Conservation (phyloP, 345 rosid species). For the Litchi chinensis region DNA sequence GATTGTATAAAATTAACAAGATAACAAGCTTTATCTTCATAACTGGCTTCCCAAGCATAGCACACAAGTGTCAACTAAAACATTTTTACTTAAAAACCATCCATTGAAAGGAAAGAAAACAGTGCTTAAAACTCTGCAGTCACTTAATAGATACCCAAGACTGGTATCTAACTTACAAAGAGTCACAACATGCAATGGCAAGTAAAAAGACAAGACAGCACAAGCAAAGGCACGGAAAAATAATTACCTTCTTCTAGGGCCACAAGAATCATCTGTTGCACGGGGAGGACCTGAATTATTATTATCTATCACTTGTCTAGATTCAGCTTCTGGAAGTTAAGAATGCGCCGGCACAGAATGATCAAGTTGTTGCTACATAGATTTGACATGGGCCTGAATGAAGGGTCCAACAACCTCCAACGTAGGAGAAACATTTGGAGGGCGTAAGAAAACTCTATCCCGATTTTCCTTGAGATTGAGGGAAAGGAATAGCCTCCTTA, state of each 20-base stretch:
- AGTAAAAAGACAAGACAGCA: neutral
- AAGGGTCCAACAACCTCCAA: constrained; percentile 62
- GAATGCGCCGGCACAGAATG: constrained; percentile 30
- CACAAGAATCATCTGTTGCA: constrained; percentile 47
- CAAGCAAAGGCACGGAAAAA: neutral
- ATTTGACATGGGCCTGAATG: constrained; percentile 43
- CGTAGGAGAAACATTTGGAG: constrained; percentile 51
- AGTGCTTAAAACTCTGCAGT: neutral
- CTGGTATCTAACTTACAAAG: neutral
- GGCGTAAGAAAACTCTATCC: constrained; percentile 68
- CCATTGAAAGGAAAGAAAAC: neutral
- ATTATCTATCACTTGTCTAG: constrained; percentile 31
- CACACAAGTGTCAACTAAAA: neutral
- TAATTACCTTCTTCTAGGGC: constrained; percentile 63
- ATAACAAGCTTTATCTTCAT: neutral
- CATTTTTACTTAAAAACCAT: neutral
- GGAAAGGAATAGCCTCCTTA: constrained; percentile 72
- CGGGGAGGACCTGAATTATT: constrained; percentile 28
- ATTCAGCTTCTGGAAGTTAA: constrained; percentile 22
- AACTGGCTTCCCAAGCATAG: neutral
- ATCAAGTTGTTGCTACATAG: constrained; percentile 32
- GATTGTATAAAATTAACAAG: neutral
- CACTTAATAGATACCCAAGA: neutral
- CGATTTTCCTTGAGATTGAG: constrained; percentile 66
- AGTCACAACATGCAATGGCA: neutral